Evolutionary conservation across 495 filamentous ascomycete species (phyloP).

Genomic region (Evansstolkia leycettana): DNA sequence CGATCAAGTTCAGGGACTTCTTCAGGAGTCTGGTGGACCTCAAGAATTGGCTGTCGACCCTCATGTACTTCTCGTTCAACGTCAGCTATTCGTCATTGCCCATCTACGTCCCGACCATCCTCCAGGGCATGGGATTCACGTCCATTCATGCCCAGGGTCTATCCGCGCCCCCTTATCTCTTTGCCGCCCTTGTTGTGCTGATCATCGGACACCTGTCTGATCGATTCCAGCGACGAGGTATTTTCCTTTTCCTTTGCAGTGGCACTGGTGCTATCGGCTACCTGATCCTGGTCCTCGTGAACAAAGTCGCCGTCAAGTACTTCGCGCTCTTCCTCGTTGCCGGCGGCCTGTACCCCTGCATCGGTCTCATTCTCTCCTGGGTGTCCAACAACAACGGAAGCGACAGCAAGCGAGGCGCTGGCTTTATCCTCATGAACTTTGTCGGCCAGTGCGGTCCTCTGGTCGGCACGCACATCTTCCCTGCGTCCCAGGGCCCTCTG

Average conservation of each 20-base stretch:
- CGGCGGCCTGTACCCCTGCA: constrained; percentile 7
- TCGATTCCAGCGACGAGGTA: constrained; percentile 23
- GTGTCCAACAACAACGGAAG: too few relatives aligned
- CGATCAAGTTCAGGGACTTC: constrained; percentile 25
- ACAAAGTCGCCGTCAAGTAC: constrained; percentile 12
- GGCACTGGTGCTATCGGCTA: constrained; percentile 27
- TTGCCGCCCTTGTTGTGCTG: constrained; percentile 31
- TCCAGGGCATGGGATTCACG: constrained; percentile 33
- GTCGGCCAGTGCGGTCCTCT: constrained; percentile 13
- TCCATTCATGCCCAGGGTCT: constrained; percentile 37
- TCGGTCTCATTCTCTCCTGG: too few relatives aligned
- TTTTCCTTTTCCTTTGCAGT: constrained; percentile 30
- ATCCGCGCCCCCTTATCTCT: constrained; percentile 37
- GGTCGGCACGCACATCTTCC: constrained; percentile 47
- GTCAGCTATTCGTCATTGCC: constrained; percentile 22
- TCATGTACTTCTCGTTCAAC: constrained; percentile 27
- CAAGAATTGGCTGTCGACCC: constrained; percentile 26
- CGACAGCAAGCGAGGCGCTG: too few relatives aligned
- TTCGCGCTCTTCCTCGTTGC: constrained; percentile 15
- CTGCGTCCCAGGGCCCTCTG: constrained; percentile 33
- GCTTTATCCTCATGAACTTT: constrained; percentile 3
- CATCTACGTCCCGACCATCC: constrained; percentile 40
- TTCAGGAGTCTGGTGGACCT: constrained; percentile 27
- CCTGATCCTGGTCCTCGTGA: constrained; percentile 16
- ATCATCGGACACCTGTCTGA: constrained; percentile 25